A percentile compares a stretch with the other conserved stretches of the same genome.
phyloP scores from a whole-genome alignment of 2,329 filamentous ascomycete species.

The Neospermospora avenae region DNA sequence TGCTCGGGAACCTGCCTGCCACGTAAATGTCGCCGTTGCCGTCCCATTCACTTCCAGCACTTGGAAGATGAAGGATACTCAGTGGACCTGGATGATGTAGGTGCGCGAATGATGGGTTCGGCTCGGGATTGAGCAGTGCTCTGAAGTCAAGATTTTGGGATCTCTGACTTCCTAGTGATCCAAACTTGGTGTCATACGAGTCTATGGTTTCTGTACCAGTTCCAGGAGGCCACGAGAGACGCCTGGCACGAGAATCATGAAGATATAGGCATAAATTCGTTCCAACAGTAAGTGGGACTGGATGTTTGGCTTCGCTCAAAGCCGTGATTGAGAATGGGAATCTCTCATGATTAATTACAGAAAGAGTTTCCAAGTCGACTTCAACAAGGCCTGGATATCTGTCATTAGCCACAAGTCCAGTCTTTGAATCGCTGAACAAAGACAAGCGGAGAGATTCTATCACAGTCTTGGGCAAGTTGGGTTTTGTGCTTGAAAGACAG shows the following conservation, averaged over 20 bases:
- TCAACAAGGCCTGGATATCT: constrained; percentile 61
- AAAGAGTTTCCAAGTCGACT: constrained; percentile 73
- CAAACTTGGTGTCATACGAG: constrained; percentile 29
- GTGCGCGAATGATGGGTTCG: constrained; percentile 60
- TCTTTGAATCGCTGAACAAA: neutral
- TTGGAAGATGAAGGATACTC: constrained; percentile 74
- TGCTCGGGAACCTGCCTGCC: constrained; percentile 82
- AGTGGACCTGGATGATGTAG: constrained; percentile 79
- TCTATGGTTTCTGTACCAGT: constrained; percentile 24
- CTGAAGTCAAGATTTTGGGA: constrained; percentile 26
- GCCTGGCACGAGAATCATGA: constrained; percentile 64
- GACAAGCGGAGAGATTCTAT: neutral
- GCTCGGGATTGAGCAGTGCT: constrained; percentile 42
- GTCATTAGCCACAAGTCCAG: constrained; percentile 20
- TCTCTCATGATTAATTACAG: constrained; percentile 63
- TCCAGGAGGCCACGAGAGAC: constrained; percentile 27
- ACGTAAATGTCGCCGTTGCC: constrained; percentile 76
- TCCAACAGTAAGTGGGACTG: constrained; percentile 76
- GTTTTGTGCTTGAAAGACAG: too few species aligned
- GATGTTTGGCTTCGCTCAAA: constrained; percentile 65
- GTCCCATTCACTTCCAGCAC: constrained; percentile 40
- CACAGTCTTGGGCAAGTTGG: neutral
- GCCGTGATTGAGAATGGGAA: constrained; percentile 84
- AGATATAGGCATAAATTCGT: constrained; percentile 79
- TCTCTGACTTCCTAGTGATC: constrained; percentile 13